These are phyloP conservation scores for Beta lomatogona DNA, from an alignment of 179 eudicot species.

Conservation along the genomic window DNA sequence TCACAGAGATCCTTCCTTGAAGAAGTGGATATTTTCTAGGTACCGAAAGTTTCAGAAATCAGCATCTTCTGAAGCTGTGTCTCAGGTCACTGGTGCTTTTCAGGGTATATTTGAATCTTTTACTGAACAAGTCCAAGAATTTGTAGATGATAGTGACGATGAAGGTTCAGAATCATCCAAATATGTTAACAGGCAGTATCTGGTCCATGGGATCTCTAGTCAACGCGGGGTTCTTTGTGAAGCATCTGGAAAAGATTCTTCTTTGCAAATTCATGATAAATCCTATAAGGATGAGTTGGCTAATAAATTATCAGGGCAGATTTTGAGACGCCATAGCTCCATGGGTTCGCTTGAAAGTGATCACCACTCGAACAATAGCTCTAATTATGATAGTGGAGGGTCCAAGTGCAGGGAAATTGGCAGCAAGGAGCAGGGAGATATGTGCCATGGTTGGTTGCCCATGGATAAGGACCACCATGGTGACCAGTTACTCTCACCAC, in stretches of 20 bases:
- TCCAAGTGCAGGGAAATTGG: constrained; percentile 54
- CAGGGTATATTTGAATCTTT: constrained; percentile 65
- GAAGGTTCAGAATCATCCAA: constrained; percentile 51
- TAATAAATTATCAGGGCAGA: constrained; percentile 45
- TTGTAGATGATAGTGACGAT: constrained; percentile 44
- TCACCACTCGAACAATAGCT: constrained; percentile 45
- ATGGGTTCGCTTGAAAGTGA: constrained; percentile 44
- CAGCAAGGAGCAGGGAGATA: constrained; percentile 52
- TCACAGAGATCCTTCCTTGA: constrained; percentile 59
- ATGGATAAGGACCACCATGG: constrained; percentile 51
- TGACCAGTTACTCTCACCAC: constrained; percentile 58
- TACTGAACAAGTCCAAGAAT: constrained; percentile 44
- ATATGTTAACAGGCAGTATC: constrained; percentile 40
- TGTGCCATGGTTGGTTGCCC: constrained; percentile 51
- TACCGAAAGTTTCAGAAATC: constrained; percentile 62
- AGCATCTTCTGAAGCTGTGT: constrained; percentile 58
- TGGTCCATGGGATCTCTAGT: constrained; percentile 40
- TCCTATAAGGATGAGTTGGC: constrained; percentile 36
- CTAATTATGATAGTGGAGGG: constrained; percentile 61
- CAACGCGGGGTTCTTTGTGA: constrained; percentile 46
- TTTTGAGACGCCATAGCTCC: constrained; percentile 51
- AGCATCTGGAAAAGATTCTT: constrained; percentile 44
- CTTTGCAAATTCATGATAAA: constrained; percentile 38
- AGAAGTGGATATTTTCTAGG: constrained; percentile 64
- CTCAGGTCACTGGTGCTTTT: constrained; percentile 55